These are phyloP conservation scores for Aurifilum marmelostoma DNA, from an alignment of 2,329 filamentous ascomycete species.

Conservation along the genomic window DNA sequence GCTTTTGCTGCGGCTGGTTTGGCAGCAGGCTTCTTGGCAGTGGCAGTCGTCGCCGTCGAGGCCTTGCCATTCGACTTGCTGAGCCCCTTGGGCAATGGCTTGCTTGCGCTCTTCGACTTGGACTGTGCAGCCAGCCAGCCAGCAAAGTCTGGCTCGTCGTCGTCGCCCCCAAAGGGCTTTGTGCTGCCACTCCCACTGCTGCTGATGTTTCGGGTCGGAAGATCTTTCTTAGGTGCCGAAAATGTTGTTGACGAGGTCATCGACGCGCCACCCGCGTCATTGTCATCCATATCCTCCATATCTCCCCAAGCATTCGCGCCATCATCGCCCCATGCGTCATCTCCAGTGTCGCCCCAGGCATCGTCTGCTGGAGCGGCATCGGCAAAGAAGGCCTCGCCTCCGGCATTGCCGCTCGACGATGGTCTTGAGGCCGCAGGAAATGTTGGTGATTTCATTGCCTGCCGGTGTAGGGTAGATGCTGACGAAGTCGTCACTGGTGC, in stretches of 20 bases:
- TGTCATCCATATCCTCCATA: slow-evolving; percentile 53
- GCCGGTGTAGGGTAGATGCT: slow-evolving; percentile 62
- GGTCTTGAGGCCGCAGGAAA: slow-evolving; percentile 32
- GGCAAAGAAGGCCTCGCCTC: slow-evolving; percentile 55
- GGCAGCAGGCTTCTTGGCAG: slow-evolving; percentile 46
- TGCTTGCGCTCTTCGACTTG: slow-evolving; percentile 67
- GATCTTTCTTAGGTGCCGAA: slow-evolving; percentile 33
- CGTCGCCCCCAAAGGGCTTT: slow-evolving; percentile 71
- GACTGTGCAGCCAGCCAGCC: slow-evolving; percentile 91
- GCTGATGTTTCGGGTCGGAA: slow-evolving; percentile 25
- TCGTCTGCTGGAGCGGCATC: slow-evolving; percentile 66
- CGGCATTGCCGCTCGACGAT: slow-evolving; percentile 44
- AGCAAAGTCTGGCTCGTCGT: slow-evolving; percentile 91
- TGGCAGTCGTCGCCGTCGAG: slow-evolving; percentile 32
- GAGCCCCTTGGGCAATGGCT: slow-evolving; percentile 81
- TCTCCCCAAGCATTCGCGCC: slow-evolving; percentile 79
- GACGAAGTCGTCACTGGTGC: slow-evolving; percentile 48
- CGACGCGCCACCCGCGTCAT: slow-evolving; percentile 43
- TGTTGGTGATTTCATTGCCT: slow-evolving; percentile 58
- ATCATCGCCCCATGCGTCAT: slow-evolving; percentile 75
- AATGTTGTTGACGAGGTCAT: slow-evolving; percentile 30
- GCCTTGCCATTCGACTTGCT: slow-evolving; percentile 57
- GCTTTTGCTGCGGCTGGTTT: slow-evolving; percentile 50
- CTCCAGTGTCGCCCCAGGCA: slow-evolving; percentile 74
- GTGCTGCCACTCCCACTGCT: slow-evolving; percentile 35